phyloP scores from a whole-genome alignment of 2,329 filamentous ascomycete species.

The Cordyceps fumosorosea region DNA sequence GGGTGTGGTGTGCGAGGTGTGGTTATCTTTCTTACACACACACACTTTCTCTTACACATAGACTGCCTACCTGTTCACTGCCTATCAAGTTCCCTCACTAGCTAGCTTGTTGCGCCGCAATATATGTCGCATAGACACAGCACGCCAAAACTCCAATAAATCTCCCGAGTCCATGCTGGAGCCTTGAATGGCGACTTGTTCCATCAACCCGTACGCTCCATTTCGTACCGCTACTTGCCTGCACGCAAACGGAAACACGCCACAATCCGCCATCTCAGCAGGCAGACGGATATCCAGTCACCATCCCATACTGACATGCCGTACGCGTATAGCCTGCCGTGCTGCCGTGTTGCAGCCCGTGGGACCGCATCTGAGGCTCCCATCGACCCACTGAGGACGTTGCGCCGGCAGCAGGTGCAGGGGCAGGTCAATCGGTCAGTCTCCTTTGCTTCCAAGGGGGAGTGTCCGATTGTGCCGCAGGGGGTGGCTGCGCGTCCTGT shows the following conservation, averaged over 20 bases:
- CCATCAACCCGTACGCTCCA: background rate
- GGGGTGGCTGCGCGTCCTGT: background rate
- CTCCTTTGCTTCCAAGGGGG: background rate
- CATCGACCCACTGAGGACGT: slow-evolving; percentile 5
- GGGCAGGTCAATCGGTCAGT: background rate
- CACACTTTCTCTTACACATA: background rate
- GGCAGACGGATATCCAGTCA: background rate
- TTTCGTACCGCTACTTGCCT: background rate
- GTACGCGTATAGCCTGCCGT: too few relatives aligned
- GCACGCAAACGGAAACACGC: background rate
- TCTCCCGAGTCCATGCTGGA: background rate
- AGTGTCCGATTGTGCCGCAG: background rate
- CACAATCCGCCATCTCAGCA: background rate
- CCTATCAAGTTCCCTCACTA: background rate
- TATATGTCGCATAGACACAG: background rate
- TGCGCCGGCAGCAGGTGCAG: background rate
- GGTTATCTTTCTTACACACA: background rate
- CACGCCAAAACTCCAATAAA: background rate
- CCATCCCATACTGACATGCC: background rate
- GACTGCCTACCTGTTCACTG: background rate
- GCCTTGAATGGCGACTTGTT: background rate
- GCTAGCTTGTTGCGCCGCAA: background rate
- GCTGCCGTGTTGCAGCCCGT: background rate
- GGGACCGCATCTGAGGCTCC: slow-evolving; percentile 7
- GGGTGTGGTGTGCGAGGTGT: background rate